Evolutionary conservation across 495 filamentous ascomycete species (phyloP), one percentile per base, ranked within the genome.

Genomic region (Bathelium albidoporum): DNA sequence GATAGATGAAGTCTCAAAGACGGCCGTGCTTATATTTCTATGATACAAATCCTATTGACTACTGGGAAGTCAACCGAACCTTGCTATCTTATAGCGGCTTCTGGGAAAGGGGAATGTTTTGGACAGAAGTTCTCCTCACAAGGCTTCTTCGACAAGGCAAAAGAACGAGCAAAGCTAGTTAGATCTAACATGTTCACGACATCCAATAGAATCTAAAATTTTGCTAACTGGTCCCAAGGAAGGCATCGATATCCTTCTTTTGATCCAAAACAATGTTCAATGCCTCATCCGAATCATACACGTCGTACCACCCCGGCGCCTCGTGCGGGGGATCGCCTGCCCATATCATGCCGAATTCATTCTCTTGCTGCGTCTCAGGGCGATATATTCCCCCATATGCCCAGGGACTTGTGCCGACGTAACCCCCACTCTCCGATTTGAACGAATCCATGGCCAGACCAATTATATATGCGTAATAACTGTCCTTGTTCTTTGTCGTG

Each of bases 301-400:
- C 41, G 62, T 71, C 69, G 44, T 71, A 71, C 69, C 69, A 71
- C 0, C 69, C 69, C 14, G 69, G 67, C 3, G 65, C 62, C 63
- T 71, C 69, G 43, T 71, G 69, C 0, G 69, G 69, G n/a, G 69
- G 69, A 29, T 71, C 69, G 12, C 69, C 69, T 2, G 69, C 69
- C 69, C 69, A 71, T 0, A 71, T 63, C 69, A 67, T 68, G 32
- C 68, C 69, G 58, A 71, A 70, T 31, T 69, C 61, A 32, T 71
- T 71, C 24, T 60, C 61, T 18, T 62, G 34, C 61, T 71, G 60
- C 16, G 69, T 70, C 59, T 71, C 69, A 1, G 69, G 69, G 18
- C 69, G 32, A 62, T 64, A 71, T 9, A 65, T 66, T 28, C 69
- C 69, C 1, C 69, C 69, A 53, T 71, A 71, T 1, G 69, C 67